A percentile compares a stretch with the other conserved stretches of the same genome.
Conservation (phyloP, 2,329 filamentous ascomycete species). For the Aspergillus costaricaensis region DNA sequence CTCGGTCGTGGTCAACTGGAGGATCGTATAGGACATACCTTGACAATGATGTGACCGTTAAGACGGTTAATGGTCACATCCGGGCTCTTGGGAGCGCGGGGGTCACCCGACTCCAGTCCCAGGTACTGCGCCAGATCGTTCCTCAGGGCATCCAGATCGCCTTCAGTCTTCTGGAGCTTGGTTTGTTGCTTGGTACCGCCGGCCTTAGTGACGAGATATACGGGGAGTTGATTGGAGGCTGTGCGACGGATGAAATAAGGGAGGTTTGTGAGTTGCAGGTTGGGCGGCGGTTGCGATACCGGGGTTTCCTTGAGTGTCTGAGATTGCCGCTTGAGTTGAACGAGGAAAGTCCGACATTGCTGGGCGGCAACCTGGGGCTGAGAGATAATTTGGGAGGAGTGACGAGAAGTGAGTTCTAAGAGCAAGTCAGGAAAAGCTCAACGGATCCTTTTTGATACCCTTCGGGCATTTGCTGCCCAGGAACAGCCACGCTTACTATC, state of each 20-base stretch:
- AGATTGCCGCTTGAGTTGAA: slow-evolving; percentile 39
- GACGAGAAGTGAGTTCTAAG: slow-evolving; percentile 27
- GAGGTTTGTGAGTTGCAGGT: slow-evolving; percentile 47
- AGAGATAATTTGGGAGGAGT: slow-evolving; percentile 20
- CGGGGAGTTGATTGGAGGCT: slow-evolving; percentile 67
- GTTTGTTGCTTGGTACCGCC: slow-evolving; percentile 77
- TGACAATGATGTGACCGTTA: slow-evolving; percentile 74
- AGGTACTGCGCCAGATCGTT: slow-evolving; percentile 64
- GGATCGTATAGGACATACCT: slow-evolving; percentile 52
- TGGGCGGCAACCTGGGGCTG: slow-evolving; percentile 23
- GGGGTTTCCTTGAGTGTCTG: slow-evolving; percentile 36
- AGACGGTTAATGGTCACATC: slow-evolving; percentile 57
- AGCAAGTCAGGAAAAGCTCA: slow-evolving; percentile 15
- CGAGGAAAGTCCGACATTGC: slow-evolving; percentile 41
- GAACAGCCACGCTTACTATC: slow-evolving; percentile 3
- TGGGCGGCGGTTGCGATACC: slow-evolving; percentile 29
- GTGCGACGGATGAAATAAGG: slow-evolving; percentile 75
- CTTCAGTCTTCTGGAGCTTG: slow-evolving; percentile 75
- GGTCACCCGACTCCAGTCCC: slow-evolving; percentile 53
- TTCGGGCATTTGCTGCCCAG: background rate
- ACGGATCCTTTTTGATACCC: background rate
- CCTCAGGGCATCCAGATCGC: slow-evolving; percentile 65
- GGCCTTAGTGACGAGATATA: slow-evolving; percentile 73
- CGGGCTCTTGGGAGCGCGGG: slow-evolving; percentile 31
- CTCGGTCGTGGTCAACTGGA: background rate